Evolutionary conservation across 371 early-diverging fungal species (phyloP).

Genomic region (Fennellomyces sp.): DNA sequence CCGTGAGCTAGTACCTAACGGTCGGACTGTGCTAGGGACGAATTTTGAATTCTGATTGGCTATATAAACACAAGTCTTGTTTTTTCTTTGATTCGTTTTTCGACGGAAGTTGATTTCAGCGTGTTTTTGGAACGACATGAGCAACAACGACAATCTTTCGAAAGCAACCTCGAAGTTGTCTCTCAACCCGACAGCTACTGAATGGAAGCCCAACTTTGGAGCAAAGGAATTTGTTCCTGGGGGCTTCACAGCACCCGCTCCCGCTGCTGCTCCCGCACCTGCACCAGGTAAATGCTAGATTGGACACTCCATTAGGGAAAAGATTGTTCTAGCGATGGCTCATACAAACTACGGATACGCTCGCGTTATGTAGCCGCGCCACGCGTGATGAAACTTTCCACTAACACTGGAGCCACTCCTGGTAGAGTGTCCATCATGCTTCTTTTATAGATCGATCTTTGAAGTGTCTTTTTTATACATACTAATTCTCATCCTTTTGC

Average conservation of each 20-base stretch:
- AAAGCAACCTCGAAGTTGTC: slow-evolving; percentile 28
- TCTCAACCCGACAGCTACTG: slow-evolving; percentile 32
- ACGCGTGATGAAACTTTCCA: slow-evolving; percentile 33
- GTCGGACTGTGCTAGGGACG: too few species aligned
- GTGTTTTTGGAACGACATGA: slow-evolving; percentile 12
- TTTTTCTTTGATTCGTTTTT: too few species aligned
- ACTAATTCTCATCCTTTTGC: background rate
- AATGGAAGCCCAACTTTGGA: slow-evolving; percentile 38
- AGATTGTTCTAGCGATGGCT: too few species aligned
- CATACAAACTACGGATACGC: too few species aligned
- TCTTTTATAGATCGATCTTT: background rate
- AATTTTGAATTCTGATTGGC: too few species aligned
- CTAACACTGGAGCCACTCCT: slow-evolving; percentile 18
- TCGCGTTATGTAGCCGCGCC: slow-evolving; percentile 17
- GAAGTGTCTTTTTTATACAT: background rate
- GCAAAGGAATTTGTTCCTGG: slow-evolving; percentile 36
- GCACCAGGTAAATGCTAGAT: slow-evolving; percentile 6
- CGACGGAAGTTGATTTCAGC: background rate
- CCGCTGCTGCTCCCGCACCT: slow-evolving; percentile 13
- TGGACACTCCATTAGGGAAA: background rate
- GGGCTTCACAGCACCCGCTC: slow-evolving; percentile 15
- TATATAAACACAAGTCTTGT: too few species aligned
- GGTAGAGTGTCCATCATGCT: slow-evolving; percentile 6
- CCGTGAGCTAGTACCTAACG: too few species aligned
- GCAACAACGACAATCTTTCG: slow-evolving; percentile 25